Base-by-base conservation (phyloP, 192 early-diverging fungal genomes). In the Gryganskiella cystojenkinii region DNA sequence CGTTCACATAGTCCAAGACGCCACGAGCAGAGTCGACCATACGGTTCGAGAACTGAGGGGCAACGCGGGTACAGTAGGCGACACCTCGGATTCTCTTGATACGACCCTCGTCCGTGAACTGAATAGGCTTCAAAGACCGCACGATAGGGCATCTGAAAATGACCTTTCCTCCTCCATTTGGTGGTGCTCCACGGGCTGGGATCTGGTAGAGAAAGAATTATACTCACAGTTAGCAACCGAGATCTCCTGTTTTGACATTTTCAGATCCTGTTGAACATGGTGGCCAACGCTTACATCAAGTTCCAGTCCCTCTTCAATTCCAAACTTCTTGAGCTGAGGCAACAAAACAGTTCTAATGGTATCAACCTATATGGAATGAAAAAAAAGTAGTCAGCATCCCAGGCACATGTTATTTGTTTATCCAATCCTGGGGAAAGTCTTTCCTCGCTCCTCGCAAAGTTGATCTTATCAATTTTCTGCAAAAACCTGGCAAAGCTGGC, bases 71-170 rank as follows among this genome's bases (percentile, higher is more conserved):
- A 13, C 91, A 88, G 65, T 72, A 88, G 47, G 95, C 93, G 45
- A 99, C 96, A 19, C 98, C 98, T 54, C 98, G 95, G 70, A 99
- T 96, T 25, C 95, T 88, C 50, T 94, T 94, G 57, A 99, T 93
- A 63, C 89, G 82, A 25, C 98, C 96, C 47, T 87, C 86, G 33
- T 98, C 96, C 14, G 86, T 82, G 71, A 96, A 93, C 67, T 91
- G 88, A 35, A 96, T 80, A 45, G 95, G 90, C 64, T 91, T 90
- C 42, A 99, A 82, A 8, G 84, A 63, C 17, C 90, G 88, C 51
- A 98, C 89, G 56, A 89, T 86, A 2, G 96, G 95, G 68, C 95
- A 97, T 22, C 86, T 84, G 78, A 99, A 97, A 58, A 81, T 83
- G 56, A 97, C 88, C 71, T 95, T 92, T 67, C 98, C 98, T 9